A percentile compares a stretch with the other conserved stretches of the same genome.
Conservation (phyloP, 768 basidiomycete species). For the Lentinus tigrinus region DNA sequence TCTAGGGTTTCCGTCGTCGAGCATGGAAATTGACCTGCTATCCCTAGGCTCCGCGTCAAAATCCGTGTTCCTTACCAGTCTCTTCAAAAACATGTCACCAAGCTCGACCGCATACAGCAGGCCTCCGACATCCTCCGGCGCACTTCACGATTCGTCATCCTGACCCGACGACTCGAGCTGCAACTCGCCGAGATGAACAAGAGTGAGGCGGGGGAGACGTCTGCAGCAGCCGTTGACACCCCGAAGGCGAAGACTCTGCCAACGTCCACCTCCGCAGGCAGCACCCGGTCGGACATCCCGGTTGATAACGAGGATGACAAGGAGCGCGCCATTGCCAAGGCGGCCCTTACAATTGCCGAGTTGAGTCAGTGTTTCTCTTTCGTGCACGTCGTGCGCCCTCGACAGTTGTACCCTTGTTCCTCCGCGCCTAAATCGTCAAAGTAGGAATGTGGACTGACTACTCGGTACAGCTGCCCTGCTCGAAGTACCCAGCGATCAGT, state of each 20-base stretch:
- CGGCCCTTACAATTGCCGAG: constrained; percentile 93
- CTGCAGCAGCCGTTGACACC: not conserved
- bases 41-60: constrained; percentile 72
- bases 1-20: too few species aligned
- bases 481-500: constrained; percentile 3
- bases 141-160: constrained; percentile 78
- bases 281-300: constrained; percentile 11
- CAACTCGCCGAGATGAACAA: constrained; percentile 77
- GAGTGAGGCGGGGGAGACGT: constrained; percentile 17
- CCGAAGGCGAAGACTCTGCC: constrained; percentile 11
- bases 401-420: not conserved
- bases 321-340: constrained; percentile 87
- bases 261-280: not conserved
- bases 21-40: constrained; percentile 7
- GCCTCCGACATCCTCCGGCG: constrained; percentile 84
- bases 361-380: constrained; percentile 55
- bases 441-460: not conserved
- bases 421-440: too few species aligned
- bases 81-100: constrained; percentile 65
- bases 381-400: not conserved
- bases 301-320: constrained; percentile 68
- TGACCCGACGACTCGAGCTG: constrained; percentile 76
- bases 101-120: constrained; percentile 77
- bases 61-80: constrained; percentile 82
- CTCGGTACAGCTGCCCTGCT: constrained; percentile 9